phyloP scores from a whole-genome alignment of 2,329 filamentous ascomycete species.

The Harringtonia lauricola region DNA sequence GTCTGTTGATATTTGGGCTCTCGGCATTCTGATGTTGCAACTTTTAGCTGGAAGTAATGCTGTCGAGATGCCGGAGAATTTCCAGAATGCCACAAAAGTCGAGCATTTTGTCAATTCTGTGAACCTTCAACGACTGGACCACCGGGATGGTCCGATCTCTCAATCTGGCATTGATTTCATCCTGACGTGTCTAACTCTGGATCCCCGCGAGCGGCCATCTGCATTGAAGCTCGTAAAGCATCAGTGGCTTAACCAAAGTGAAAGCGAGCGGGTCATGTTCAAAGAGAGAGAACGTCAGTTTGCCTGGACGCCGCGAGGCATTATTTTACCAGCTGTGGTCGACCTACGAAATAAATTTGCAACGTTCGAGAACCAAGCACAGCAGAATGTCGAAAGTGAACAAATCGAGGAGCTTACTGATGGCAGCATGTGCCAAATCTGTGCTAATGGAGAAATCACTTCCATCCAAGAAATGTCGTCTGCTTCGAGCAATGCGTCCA shows the following conservation, averaged over 20 bases:
- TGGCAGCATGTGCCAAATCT: no score
- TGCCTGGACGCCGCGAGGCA: conserved; percentile 9
- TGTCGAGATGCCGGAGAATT: conserved; percentile 11
- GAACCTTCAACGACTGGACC: neutral
- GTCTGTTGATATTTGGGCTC: conserved; percentile 39
- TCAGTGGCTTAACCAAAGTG: conserved; percentile 6
- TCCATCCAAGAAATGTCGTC: no score
- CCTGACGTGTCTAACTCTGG: conserved; percentile 6
- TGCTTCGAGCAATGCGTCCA: no score
- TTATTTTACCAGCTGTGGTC: conserved; percentile 10
- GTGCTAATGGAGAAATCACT: no score
- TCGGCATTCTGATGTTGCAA: conserved; percentile 33
- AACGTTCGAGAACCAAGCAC: no score
- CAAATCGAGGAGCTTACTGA: no score
- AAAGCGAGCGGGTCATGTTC: conserved; percentile 3
- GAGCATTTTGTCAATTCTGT: conserved; percentile 7
- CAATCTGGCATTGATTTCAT: conserved; percentile 8
- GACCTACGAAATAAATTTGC: neutral
- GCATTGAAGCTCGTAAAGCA: conserved; percentile 6
- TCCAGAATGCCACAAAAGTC: conserved; percentile 6
- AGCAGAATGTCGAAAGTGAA: no score
- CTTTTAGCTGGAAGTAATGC: conserved; percentile 15
- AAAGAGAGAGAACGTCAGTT: conserved; percentile 4
- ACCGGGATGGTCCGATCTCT: conserved; percentile 5
- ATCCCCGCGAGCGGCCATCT: conserved; percentile 5